These are phyloP conservation scores for Coniferiporia sulphurascens DNA, from an alignment of 1,284 basidiomycete species.

Conservation along the genomic window DNA sequence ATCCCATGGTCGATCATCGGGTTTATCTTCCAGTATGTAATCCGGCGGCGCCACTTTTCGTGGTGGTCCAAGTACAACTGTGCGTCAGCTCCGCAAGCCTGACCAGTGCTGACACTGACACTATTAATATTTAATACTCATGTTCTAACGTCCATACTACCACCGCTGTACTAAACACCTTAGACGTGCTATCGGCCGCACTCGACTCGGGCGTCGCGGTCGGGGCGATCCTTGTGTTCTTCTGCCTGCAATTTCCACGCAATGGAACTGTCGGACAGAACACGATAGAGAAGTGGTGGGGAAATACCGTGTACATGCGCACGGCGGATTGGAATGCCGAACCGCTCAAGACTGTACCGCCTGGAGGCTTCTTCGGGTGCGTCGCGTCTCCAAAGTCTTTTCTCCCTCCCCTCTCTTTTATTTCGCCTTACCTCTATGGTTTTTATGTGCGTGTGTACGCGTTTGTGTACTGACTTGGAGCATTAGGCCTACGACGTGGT, in stretches of 20 bases:
- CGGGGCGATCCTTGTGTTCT: conserved; percentile 48
- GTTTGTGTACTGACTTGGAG: no score
- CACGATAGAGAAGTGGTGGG: conserved; percentile 48
- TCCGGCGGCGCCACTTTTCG: conserved; percentile 39
- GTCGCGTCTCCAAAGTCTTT: no score
- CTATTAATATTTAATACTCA: neutral
- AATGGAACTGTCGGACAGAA: conserved; percentile 41
- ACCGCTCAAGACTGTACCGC: conserved; percentile 19
- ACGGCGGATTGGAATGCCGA: conserved; percentile 14
- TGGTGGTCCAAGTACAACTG: conserved; percentile 53
- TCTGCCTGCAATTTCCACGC: conserved; percentile 40
- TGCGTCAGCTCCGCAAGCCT: neutral
- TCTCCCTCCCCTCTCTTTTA: no score
- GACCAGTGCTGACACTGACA: no score
- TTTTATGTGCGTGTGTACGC: no score
- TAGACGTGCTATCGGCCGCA: conserved; percentile 56
- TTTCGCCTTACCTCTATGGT: no score
- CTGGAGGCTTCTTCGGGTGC: conserved; percentile 15
- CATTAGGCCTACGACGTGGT: no score
- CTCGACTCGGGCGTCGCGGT: conserved; percentile 54
- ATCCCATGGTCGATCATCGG: conserved; percentile 44
- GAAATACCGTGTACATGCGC: conserved; percentile 39
- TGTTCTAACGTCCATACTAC: neutral
- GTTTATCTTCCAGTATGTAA: conserved; percentile 57
- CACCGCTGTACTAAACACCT: neutral